Conservation (phyloP, 805 yeast genomes). For the Lipomyces starkeyi region DNA sequence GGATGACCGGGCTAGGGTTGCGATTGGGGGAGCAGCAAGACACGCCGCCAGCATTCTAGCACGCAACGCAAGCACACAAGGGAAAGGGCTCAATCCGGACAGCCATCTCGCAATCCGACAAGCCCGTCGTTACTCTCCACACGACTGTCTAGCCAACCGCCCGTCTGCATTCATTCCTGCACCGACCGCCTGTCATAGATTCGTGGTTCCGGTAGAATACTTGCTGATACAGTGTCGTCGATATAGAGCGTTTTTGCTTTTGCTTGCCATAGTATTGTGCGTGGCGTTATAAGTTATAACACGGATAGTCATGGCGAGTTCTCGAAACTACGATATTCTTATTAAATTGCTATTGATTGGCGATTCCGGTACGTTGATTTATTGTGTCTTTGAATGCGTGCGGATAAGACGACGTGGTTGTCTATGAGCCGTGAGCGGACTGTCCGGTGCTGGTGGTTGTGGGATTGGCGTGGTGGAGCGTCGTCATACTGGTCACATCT, state of each 20-base stretch:
- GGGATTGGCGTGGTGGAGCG: neutral
- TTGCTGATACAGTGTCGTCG: neutral
- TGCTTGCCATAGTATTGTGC: neutral
- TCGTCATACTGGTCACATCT: neutral
- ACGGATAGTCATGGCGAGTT: slow-evolving; percentile 38
- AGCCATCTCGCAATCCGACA: slow-evolving; percentile 1
- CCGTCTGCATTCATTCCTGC: neutral
- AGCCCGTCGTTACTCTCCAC: neutral
- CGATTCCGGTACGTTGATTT: slow-evolving; percentile 64
- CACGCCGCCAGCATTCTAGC: neutral
- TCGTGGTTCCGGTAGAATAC: neutral
- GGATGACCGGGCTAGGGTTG: slow-evolving; percentile 4
- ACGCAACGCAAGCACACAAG: neutral
- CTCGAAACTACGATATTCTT: slow-evolving; percentile 41
- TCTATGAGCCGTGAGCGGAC: neutral
- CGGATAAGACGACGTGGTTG: neutral
- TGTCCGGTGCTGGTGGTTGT: neutral
- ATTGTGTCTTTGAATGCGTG: neutral
- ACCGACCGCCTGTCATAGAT: neutral
- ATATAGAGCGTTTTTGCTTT: neutral
- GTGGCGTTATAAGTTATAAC: neutral
- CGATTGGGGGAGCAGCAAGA: neutral
- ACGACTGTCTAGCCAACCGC: neutral
- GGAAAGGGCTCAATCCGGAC: neutral
- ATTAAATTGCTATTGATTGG: slow-evolving; percentile 70